Evolutionary conservation across 208 protist genomes (phyloP), one percentile per base, ranked within the genome.

Genomic region (Wallacemonas sp.): DNA sequence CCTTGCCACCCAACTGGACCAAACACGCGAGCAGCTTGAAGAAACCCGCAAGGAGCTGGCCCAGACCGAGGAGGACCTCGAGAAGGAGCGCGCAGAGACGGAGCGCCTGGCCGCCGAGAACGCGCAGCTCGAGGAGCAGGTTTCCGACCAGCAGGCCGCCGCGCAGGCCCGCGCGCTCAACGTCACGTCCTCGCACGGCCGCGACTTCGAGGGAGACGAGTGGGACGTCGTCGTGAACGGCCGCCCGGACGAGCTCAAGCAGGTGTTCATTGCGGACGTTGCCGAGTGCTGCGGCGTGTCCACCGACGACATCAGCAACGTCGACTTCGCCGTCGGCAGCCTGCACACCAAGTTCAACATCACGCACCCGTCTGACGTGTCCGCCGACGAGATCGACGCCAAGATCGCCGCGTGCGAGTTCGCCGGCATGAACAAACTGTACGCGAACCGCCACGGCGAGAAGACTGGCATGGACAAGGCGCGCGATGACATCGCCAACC

Each of bases 291-390:
- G 68, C 46, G 65, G 50, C 25, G 28, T 74, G 25, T 31, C 68
- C 10, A 38, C 23, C 5, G 59, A 74, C 50, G 28, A 36, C 26
- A 26, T 74, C 22, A 49, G 23, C 57, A 74, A 74, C 61, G 28
- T 74, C 25, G 3, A 46, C 12, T 74, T 74, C 61, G 12, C 31
- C n/a, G 50, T 67, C 2, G 59, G 61, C 46, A 55, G 48, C 48
- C 48, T 55, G 22, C 22, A 55, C 48, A 32, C 48, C 29, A 67
- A 38, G 23, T 79, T 82, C 61, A 64, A 61, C 10, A 65, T 85
- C 12, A 28, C 67, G 16, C 82, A 85, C 70, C 80, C 77, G 54
- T 38, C 41, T 16, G 76, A 80, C 55, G 67, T 89, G 29, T 25
- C 73, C 3, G 64, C 63, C 22, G 31, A 48, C 14, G 81, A 77